Evolutionary conservation across 257 asterid genomes (phyloP).

Genomic region (Plantago ovata): DNA sequence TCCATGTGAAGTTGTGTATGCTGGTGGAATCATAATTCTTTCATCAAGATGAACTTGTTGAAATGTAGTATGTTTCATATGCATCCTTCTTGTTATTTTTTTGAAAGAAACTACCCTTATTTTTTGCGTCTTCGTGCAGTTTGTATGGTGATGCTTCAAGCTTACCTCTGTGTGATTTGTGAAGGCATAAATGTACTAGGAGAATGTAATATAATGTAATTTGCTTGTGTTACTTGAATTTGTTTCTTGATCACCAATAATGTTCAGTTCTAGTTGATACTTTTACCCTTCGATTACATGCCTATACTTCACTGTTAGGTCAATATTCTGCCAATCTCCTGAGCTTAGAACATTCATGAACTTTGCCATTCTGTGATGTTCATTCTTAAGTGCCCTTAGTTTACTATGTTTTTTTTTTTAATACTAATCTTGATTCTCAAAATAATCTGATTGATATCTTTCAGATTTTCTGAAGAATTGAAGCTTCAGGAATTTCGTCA

Average conservation of each 20-base stretch:
- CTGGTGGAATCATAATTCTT: background rate
- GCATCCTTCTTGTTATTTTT: background rate
- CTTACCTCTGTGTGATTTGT: slow-evolving; percentile 27
- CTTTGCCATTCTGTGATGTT: background rate
- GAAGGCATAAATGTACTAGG: slow-evolving; percentile 22
- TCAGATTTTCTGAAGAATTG: slow-evolving; percentile 44
- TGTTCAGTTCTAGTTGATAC: slow-evolving; percentile 15
- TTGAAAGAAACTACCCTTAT: background rate
- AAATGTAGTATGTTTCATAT: background rate
- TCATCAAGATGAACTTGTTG: background rate
- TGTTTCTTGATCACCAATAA: slow-evolving; percentile 14
- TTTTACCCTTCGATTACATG: slow-evolving; percentile 8
- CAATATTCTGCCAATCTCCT: background rate
- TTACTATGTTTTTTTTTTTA: background rate
- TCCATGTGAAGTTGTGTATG: background rate
- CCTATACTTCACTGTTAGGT: slow-evolving; percentile 1
- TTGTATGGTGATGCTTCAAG: slow-evolving; percentile 29
- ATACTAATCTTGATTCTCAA: background rate
- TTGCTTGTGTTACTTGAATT: slow-evolving; percentile 16
- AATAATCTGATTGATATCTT: slow-evolving; percentile 16
- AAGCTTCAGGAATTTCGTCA: slow-evolving; percentile 23
- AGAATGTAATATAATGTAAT: slow-evolving; percentile 6
- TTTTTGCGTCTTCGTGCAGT: slow-evolving; percentile 16
- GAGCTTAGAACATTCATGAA: background rate
- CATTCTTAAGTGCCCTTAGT: slow-evolving; percentile 7